phyloP scores from a whole-genome alignment of 257 asterid species.

The Penstemon davidsonii region DNA sequence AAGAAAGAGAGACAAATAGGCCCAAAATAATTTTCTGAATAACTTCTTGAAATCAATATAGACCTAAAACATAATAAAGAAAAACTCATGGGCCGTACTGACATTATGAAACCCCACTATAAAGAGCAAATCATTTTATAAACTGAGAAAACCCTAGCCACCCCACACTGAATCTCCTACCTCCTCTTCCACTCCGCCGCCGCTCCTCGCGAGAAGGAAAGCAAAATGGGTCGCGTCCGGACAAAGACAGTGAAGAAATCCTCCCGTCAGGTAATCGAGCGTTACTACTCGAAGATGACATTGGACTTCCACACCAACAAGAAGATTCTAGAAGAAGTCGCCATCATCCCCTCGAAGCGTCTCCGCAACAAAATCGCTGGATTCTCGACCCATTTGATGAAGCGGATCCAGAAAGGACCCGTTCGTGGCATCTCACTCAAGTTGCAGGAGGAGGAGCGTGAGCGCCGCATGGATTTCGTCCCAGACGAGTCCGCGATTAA shows the following conservation, averaged over 20 bases:
- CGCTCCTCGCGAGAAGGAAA: neutral
- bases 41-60: no score
- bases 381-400: conserved; percentile 17
- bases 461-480: conserved; percentile 56
- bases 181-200: neutral
- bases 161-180: neutral
- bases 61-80: no score
- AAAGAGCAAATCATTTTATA: no score
- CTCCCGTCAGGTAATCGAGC: conserved; percentile 58
- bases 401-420: conserved; percentile 21
- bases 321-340: conserved; percentile 48
- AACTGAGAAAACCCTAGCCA: no score
- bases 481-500: conserved; percentile 51
- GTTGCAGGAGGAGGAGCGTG: conserved; percentile 58
- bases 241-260: conserved; percentile 60
- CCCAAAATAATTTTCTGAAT: no score
- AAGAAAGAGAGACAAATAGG: conserved; percentile 17
- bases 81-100: no score
- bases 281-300: conserved; percentile 37
- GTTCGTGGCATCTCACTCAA: conserved; percentile 37
- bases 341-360: conserved; percentile 53
- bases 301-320: conserved; percentile 24
- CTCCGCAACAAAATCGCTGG: conserved; percentile 41
- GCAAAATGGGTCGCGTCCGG: conserved; percentile 51
- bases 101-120: no score